Conservation (phyloP, 306 rosid genomes). For the Benincasa hispida region DNA sequence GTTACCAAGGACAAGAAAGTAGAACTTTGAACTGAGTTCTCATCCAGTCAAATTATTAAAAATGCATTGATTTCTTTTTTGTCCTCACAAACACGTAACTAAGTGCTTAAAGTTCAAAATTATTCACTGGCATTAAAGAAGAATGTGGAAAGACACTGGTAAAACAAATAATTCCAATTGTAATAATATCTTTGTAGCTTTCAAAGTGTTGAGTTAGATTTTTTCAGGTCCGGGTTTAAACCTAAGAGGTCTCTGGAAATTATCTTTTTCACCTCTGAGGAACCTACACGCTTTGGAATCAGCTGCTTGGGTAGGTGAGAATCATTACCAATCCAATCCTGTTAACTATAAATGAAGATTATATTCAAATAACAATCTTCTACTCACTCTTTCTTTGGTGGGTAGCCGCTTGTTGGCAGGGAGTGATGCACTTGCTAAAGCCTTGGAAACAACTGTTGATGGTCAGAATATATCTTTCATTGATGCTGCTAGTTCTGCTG, state of each 20-base stretch:
- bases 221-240: conserved; percentile 66
- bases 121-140: neutral
- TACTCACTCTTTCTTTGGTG: conserved; percentile 12
- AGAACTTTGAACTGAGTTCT: neutral
- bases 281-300: conserved; percentile 91
- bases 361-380: neutral
- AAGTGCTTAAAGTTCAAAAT: neutral
- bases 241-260: conserved; percentile 76
- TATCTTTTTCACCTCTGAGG: conserved; percentile 89
- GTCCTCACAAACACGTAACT: neutral
- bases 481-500: conserved; percentile 72
- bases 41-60: neutral
- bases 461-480: conserved; percentile 67
- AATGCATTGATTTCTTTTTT: neutral
- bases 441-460: conserved; percentile 57
- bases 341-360: neutral
- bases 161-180: neutral
- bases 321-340: neutral
- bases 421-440: conserved; percentile 45
- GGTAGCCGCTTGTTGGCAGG: conserved; percentile 85
- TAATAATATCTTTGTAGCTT: neutral
- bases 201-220: conserved; percentile 12
- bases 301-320: conserved; percentile 91
- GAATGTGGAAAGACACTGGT: neutral
- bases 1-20: neutral